Base-by-base conservation (phyloP, 768 basidiomycete genomes). In the Rhodotorula sphaerocarpa region DNA sequence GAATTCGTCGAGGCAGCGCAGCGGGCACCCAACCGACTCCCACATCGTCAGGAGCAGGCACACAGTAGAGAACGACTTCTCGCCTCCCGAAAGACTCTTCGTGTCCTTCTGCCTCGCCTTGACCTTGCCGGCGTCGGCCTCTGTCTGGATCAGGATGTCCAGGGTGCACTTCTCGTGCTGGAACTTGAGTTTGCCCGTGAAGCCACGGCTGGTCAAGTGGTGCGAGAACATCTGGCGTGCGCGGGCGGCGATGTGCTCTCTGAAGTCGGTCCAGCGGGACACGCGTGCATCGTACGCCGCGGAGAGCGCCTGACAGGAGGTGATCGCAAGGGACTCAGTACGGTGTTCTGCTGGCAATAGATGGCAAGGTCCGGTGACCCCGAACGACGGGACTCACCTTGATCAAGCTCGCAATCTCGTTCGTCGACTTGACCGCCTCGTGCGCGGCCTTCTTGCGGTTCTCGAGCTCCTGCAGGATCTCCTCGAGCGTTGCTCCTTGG, bases 1-100 rank as follows among this genome's bases (percentile, higher is more conserved):
- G 79, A 93, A 99, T 74, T 99, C 95, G 72, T 99, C 95, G 84
- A 97, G 82, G 72, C 93, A 96, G 61, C 95, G 80, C 50, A 99
- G 79, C 2, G 95, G 95, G 73, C 92, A 92, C 1, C 88, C 86
- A 59, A 92, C 90, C 21, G 89, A 85, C 71, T 95, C 88, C 95
- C 95, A 99, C 48, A 99, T 79, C 7, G 95, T 85, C n/a, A 97
- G 78, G 50, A 99, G 78, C 55, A 99, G 75, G 70, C 90, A 92
- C 66, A 96, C 90, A 1, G 93, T 97, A 10, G 91, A 88, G 77
- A 95, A 99, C 11, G 89, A 92, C 75, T 95, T 93, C 75, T 97
- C 93, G 43, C 93, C 92, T 50, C 92, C 92, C 68, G 87, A 89
- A 23, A 92, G 79, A 34, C 86, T 57, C 42, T 75, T 75, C 42